A percentile compares a stretch with the other conserved stretches of the same genome.
Conservation (phyloP, 805 yeast genomes). For the Lipomyces sp. region DNA sequence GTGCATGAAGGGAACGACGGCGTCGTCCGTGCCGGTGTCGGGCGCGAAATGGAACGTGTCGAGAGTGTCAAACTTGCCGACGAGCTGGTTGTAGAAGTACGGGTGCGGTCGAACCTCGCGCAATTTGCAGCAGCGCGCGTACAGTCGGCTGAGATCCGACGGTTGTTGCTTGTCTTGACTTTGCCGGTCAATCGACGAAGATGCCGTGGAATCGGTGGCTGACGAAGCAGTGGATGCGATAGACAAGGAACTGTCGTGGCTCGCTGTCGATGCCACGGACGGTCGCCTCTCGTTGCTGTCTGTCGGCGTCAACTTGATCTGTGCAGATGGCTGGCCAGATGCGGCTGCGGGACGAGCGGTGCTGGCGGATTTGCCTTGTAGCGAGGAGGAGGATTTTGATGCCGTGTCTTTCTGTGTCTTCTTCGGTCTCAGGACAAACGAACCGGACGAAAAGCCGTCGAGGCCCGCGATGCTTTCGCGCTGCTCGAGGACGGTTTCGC, state of each 20-base stretch:
- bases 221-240: neutral
- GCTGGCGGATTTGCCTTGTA: too few species aligned
- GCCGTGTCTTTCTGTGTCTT: too few species aligned
- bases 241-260: neutral
- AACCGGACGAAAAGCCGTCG: neutral
- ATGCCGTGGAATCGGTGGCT: neutral
- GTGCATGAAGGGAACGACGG: conserved; percentile 8
- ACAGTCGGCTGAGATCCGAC: conserved; percentile 13
- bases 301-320: too few species aligned
- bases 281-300: neutral
- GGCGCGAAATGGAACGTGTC: conserved; percentile 6
- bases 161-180: neutral
- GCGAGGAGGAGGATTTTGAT: too few species aligned
- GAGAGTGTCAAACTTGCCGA: conserved; percentile 10
- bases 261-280: neutral
- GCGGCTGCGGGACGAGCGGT: neutral
- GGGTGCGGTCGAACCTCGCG: conserved; percentile 22
- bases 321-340: too few species aligned
- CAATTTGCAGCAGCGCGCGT: conserved; percentile 27
- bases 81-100: conserved; percentile 10
- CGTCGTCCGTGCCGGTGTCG: neutral
- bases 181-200: neutral
- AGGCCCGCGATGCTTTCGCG: conserved; percentile 3
- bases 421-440: too few species aligned
- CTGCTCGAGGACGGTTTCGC: neutral